Base-by-base conservation (phyloP, 2,329 filamentous ascomycete genomes). In the Biscogniauxia sp. region DNA sequence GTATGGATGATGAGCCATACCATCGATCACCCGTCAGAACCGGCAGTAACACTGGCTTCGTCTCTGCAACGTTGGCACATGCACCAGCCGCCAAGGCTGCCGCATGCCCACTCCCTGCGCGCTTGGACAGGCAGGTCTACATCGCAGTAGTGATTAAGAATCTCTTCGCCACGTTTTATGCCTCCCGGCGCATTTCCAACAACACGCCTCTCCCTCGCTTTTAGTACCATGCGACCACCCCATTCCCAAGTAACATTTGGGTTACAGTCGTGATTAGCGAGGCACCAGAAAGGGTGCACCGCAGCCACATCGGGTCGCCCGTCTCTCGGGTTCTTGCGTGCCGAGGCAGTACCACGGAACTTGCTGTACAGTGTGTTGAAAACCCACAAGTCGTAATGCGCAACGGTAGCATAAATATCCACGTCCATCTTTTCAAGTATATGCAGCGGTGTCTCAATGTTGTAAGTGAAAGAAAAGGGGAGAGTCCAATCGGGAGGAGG, bases 161-260 rank as follows among this genome's bases (percentile, higher is more conserved):
- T 87, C 79, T 99, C 94, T 63, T 96, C 88, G 5, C 90, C 93
- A 56, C 85, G 85, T 69, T 81, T 86, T 67, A 98, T 87, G 0
- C 91, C 91, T 0, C 83, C 83, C 1, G 76, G 74, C 1, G 68
- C 68, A 49, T 73, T 69, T 72, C 82, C 83, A 5, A 83, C 76
- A 4, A 89, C 79, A 45, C 85, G 79, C 64, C 82, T 77, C 63
- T 86, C 79, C 54, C 87, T 79, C 1, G 86, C 85, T 80, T 80
- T 86, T 61, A 95, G 85, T 41, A 85, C 84, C 83, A 95, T 93
- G 56, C 83, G 84, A 0, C 90, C 91, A 26, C 89, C 88, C 92
- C 93, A 97, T 70, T 96, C 91, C 95, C 95, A 99, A 3, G 85
- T 85, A 49, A 98, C 93, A 74, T 97, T 97, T 8, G 95, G 95